Conservation (phyloP, 805 yeast species). For the Candida tammaniensis region DNA sequence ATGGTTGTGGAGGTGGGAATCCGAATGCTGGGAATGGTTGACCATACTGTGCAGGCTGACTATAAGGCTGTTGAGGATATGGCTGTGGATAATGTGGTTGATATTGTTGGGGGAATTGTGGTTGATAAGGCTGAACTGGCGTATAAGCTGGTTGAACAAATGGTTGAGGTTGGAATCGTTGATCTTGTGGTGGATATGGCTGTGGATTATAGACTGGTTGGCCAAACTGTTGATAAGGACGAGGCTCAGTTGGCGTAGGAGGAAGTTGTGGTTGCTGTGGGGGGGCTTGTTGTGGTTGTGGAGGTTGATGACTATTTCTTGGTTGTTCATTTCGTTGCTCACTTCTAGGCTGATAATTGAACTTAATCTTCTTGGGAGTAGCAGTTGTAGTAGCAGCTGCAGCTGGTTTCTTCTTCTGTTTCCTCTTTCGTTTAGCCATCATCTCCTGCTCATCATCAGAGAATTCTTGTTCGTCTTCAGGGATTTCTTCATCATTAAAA, state of each 20-base stretch:
- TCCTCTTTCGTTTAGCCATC: slow-evolving; percentile 61
- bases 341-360: slow-evolving; percentile 6
- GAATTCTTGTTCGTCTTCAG: slow-evolving; percentile 90
- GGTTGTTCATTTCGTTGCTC: slow-evolving; percentile 9
- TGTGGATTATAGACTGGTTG: slow-evolving; percentile 6
- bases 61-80: slow-evolving; percentile 12
- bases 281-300: slow-evolving; percentile 10
- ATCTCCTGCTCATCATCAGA: slow-evolving; percentile 92
- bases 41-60: slow-evolving; percentile 7
- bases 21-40: slow-evolving; percentile 1
- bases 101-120: neutral
- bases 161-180: slow-evolving; percentile 15
- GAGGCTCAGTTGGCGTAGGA: slow-evolving; percentile 3
- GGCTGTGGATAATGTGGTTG: slow-evolving; percentile 10
- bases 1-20: slow-evolving; percentile 6
- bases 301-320: too few relatives aligned
- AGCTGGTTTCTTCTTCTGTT: slow-evolving; percentile 37
- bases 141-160: slow-evolving; percentile 6
- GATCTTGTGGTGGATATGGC: slow-evolving; percentile 5
- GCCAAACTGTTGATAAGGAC: slow-evolving; percentile 7
- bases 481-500: slow-evolving; percentile 89
- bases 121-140: neutral
- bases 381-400: too few relatives aligned
- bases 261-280: slow-evolving; percentile 9
- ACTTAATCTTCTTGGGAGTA: slow-evolving; percentile 3